Percentiles rank a stretch among this genome's conserved stretches.
These are phyloP conservation scores for Asclepias syriaca DNA, from an alignment of 257 asterid species.

Conservation along the genomic window DNA sequence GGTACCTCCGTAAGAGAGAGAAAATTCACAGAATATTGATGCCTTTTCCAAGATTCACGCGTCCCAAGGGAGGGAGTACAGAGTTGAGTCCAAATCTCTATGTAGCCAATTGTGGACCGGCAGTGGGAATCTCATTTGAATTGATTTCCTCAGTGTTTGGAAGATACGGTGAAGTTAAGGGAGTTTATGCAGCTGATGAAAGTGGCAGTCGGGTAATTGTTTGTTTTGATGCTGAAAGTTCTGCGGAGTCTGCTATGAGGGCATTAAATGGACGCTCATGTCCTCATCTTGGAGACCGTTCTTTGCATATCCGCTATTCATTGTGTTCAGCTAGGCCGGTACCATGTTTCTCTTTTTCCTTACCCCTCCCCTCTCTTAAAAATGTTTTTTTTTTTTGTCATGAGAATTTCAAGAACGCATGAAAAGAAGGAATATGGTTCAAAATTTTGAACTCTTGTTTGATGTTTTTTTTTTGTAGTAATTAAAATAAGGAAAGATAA, in stretches of 20 bases:
- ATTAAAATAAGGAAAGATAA: background rate
- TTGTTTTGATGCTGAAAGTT: conserved; percentile 39
- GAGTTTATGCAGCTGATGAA: conserved; percentile 80
- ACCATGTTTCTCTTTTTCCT: background rate
- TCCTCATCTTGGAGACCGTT: conserved; percentile 58
- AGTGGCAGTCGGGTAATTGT: conserved; percentile 94
- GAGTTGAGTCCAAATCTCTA: conserved; percentile 65
- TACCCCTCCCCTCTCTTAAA: background rate
- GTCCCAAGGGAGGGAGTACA: conserved; percentile 50
- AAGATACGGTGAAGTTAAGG: conserved; percentile 56
- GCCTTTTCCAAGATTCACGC: conserved; percentile 71
- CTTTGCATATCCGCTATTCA: conserved; percentile 74
- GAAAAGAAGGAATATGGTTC: background rate
- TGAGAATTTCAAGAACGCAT: background rate
- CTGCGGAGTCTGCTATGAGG: conserved; percentile 60
- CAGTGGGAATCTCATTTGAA: conserved; percentile 68
- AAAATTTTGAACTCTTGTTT: background rate
- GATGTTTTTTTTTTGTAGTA: background rate
- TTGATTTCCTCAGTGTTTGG: conserved; percentile 56
- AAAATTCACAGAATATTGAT: conserved; percentile 15
- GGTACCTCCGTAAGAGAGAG: background rate
- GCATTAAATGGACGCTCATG: conserved; percentile 62
- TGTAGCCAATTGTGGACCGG: conserved; percentile 96
- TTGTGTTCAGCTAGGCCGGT: conserved; percentile 61
- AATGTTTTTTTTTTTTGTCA: background rate